These are phyloP conservation scores for Ilyonectria robusta DNA, from an alignment of 2,329 filamentous ascomycete genomes.

Conservation along the genomic window DNA sequence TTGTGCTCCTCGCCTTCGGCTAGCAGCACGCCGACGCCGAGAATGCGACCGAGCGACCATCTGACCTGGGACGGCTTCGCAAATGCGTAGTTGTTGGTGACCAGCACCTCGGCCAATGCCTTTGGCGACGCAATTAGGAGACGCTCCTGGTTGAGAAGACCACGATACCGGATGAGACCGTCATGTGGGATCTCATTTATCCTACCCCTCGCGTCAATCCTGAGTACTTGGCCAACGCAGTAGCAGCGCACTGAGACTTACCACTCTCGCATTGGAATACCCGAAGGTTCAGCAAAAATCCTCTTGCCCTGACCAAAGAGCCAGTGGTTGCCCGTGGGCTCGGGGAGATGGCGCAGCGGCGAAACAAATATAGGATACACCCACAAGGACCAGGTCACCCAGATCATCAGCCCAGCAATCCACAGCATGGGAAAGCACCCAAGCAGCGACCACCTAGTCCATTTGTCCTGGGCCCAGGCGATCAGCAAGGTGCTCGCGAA, in stretches of 20 bases:
- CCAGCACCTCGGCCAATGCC: conserved; percentile 78
- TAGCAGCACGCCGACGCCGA: conserved; percentile 81
- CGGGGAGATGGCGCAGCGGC: conserved; percentile 63
- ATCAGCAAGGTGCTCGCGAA: conserved; percentile 43
- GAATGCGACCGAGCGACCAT: conserved; percentile 70
- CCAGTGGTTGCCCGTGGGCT: conserved; percentile 59
- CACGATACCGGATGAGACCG: conserved; percentile 77
- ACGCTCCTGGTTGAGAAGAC: conserved; percentile 73
- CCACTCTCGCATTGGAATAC: conserved; percentile 64
- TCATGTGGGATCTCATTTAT: conserved; percentile 73
- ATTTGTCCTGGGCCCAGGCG: conserved; percentile 35
- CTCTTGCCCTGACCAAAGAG: conserved; percentile 63
- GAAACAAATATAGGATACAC: conserved; percentile 67
- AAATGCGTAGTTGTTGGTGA: conserved; percentile 79
- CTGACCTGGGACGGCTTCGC: conserved; percentile 71
- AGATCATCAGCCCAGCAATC: conserved; percentile 53
- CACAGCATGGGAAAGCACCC: conserved; percentile 54
- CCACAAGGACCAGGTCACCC: conserved; percentile 59
- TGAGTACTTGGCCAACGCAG: not conserved
- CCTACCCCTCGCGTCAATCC: conserved; percentile 61
- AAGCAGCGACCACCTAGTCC: conserved; percentile 52
- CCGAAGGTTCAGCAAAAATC: conserved; percentile 58
- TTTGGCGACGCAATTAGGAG: conserved; percentile 74
- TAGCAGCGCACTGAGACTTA: conserved; percentile 45
- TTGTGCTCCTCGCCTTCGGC: conserved; percentile 95